phyloP scores from a whole-genome alignment of 1,284 basidiomycete genomes.

The Irpex sp. region DNA sequence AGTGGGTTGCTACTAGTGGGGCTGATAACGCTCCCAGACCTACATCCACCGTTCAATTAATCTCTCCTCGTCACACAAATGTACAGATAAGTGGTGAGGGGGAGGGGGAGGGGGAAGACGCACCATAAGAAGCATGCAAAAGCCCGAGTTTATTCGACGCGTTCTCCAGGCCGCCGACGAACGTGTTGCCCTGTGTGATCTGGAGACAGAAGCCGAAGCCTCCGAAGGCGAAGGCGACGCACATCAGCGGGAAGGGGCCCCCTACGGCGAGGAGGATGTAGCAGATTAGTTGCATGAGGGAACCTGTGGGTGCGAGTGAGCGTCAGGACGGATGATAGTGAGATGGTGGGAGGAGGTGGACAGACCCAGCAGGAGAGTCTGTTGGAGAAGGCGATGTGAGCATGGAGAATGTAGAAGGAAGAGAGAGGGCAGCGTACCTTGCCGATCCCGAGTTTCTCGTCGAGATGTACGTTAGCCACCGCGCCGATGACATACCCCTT shows the following conservation, averaged over 20 bases:
- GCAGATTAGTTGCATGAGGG: conserved; percentile 40
- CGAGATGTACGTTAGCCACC: conserved; percentile 48
- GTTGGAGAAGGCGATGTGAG: not conserved
- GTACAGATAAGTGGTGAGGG: too few relatives aligned
- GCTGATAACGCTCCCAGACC: conserved; percentile 62
- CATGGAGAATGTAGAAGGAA: not conserved
- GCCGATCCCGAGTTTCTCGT: conserved; percentile 53
- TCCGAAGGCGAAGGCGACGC: conserved; percentile 51
- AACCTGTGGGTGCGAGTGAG: conserved; percentile 23
- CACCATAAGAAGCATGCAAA: conserved; percentile 50
- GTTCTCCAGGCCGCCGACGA: conserved; percentile 40
- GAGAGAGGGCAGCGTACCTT: conserved; percentile 32
- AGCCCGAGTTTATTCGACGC: conserved; percentile 46
- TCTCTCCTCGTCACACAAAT: not conserved
- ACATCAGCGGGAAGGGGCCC: conserved; percentile 63
- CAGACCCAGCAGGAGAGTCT: conserved; percentile 35
- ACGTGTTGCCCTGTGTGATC: conserved; percentile 55
- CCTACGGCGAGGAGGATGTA: conserved; percentile 44
- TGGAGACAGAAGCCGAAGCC: conserved; percentile 49
- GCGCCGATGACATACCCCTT: conserved; percentile 52
- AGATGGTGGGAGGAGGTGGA: not conserved
- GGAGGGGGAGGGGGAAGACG: conserved; percentile 1
- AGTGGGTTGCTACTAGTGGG: conserved; percentile 66
- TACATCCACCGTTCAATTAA: conserved; percentile 14
- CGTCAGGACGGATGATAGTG: too few relatives aligned